Conservation (phyloP, 768 basidiomycete genomes). For the Russula virescens region DNA sequence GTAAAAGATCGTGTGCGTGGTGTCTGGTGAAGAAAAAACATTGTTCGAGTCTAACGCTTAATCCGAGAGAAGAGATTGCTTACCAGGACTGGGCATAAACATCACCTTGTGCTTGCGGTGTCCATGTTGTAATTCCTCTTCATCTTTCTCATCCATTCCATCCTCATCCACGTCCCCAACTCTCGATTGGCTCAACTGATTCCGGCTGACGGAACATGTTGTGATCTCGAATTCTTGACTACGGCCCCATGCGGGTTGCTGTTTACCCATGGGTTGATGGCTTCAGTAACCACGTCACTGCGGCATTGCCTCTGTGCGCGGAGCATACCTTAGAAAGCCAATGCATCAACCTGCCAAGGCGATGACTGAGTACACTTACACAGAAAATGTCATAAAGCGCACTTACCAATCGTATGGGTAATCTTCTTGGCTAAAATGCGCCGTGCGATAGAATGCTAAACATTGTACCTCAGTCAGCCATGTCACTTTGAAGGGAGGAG, state of each 20-base stretch:
- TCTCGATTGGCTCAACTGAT: conserved; percentile 58
- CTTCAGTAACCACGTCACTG: neutral
- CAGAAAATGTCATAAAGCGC: conserved; percentile 3
- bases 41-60: conserved; percentile 11
- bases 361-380: conserved; percentile 3
- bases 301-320: conserved; percentile 12
- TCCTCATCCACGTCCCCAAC: conserved; percentile 77
- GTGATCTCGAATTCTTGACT: conserved; percentile 89
- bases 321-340: conserved; percentile 71
- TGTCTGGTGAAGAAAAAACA: conserved; percentile 43
- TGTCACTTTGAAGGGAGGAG: neutral
- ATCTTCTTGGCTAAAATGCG: conserved; percentile 83
- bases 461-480: conserved; percentile 17
- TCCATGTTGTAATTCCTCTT: conserved; percentile 60
- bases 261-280: conserved; percentile 20
- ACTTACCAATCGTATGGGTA: conserved; percentile 79
- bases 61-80: conserved; percentile 26
- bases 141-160: conserved; percentile 50
- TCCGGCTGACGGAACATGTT: conserved; percentile 64
- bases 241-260: conserved; percentile 90
- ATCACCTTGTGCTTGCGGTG: conserved; percentile 72
- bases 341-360: conserved; percentile 65
- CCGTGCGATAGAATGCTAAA: conserved; percentile 81
- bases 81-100: conserved; percentile 79
- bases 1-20: conserved; percentile 86